phyloP scores from a whole-genome alignment of 148 eudicot genomes.

The Talinum fruticosum region DNA sequence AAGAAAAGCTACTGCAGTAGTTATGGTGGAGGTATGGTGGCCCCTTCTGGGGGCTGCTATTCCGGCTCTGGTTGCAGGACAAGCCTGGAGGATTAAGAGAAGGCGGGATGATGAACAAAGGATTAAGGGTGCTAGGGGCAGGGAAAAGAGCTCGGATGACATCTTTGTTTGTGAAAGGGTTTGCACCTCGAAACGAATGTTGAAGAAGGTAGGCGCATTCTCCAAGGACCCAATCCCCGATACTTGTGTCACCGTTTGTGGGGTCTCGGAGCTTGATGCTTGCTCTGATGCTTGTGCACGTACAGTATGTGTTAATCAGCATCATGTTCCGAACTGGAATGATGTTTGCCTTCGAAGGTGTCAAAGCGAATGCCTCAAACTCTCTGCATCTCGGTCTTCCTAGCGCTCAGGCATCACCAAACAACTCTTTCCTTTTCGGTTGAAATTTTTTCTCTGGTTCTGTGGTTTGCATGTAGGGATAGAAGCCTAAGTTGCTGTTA shows the following conservation, averaged over 20 bases:
- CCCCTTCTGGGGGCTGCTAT: conserved; percentile 59
- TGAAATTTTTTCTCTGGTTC: not conserved
- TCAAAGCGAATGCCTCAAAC: conserved; percentile 54
- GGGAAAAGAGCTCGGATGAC: conserved; percentile 57
- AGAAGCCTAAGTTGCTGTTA: not conserved
- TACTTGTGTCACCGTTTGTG: conserved; percentile 63
- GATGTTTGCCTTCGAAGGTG: conserved; percentile 57
- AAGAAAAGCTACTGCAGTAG: not conserved
- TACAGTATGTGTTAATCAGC: conserved; percentile 62
- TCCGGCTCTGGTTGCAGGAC: conserved; percentile 53
- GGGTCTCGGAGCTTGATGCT: conserved; percentile 63
- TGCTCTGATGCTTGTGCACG: conserved; percentile 68
- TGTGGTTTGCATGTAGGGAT: not conserved
- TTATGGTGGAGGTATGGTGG: conserved; percentile 71
- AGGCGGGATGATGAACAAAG: conserved; percentile 58
- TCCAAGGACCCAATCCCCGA: conserved; percentile 65
- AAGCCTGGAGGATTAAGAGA: conserved; percentile 53
- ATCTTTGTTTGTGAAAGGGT: conserved; percentile 67
- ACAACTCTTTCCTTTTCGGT: not conserved
- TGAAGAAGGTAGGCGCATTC: conserved; percentile 63
- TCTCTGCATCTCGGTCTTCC: conserved; percentile 42
- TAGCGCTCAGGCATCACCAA: not conserved
- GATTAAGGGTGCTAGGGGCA: conserved; percentile 47
- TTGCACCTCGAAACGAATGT: conserved; percentile 63
- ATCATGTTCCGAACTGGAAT: conserved; percentile 70